These are phyloP conservation scores for Alternaria arbusti DNA, from an alignment of 2,329 filamentous ascomycete genomes.

Conservation along the genomic window DNA sequence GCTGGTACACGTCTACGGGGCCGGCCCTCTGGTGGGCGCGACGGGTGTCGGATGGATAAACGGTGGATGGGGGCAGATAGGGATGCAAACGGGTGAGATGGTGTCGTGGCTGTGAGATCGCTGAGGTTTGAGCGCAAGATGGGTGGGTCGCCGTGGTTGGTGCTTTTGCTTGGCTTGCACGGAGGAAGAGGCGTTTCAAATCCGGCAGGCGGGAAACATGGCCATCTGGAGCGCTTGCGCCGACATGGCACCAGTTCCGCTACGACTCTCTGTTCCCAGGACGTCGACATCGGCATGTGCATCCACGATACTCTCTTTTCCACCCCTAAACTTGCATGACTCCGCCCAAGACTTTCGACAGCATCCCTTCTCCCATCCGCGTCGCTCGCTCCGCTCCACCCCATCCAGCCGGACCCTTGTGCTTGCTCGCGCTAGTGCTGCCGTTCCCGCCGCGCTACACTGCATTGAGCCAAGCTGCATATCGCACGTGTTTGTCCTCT, in stretches of 20 bases:
- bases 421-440: constrained; percentile 10
- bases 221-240: neutral
- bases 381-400: constrained; percentile 3
- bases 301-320: neutral
- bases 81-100: constrained; percentile 17
- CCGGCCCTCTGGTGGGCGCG: constrained; percentile 34
- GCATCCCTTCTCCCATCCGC: constrained; percentile 3
- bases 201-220: constrained; percentile 8
- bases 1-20: constrained; percentile 12
- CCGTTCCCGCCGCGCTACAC: constrained; percentile 13
- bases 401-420: constrained; percentile 1
- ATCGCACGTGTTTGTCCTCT: constrained; percentile 5
- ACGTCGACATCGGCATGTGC: neutral
- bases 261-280: neutral
- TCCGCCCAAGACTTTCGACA: neutral
- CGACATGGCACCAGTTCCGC: neutral
- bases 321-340: neutral
- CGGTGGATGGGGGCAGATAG: constrained; percentile 8
- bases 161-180: constrained; percentile 18
- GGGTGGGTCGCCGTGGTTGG: constrained; percentile 21
- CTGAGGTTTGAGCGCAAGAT: constrained; percentile 24
- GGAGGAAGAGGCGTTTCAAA: constrained; percentile 14
- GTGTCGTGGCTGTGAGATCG: constrained; percentile 14
- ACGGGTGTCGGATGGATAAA: constrained; percentile 26
- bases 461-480: neutral